Conservation (phyloP, 2,329 filamentous ascomycete genomes). For the Pseudogymnoascus destructans region DNA sequence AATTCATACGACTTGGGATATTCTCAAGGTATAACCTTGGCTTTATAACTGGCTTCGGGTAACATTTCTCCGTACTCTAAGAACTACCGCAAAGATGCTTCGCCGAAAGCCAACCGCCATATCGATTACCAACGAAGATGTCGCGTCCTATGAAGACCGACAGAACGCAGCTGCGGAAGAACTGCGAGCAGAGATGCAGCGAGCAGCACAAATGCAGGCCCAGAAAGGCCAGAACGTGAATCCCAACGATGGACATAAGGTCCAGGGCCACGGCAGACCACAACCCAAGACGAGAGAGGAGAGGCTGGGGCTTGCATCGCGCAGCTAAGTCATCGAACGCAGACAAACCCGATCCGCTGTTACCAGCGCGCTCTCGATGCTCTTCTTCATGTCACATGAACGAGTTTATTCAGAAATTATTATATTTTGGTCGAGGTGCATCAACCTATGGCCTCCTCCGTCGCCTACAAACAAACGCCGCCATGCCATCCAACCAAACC, state of each 20-base stretch:
- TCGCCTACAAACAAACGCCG: slow-evolving; percentile 4
- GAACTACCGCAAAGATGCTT: slow-evolving; percentile 37
- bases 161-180: slow-evolving; percentile 33
- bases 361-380: background rate
- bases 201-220: slow-evolving; percentile 17
- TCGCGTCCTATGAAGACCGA: slow-evolving; percentile 56
- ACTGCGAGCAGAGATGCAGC: slow-evolving; percentile 16
- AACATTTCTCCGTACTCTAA: background rate
- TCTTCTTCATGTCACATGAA: slow-evolving; percentile 32
- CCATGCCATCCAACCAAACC: slow-evolving; percentile 7
- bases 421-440: background rate
- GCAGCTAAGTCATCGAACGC: slow-evolving; percentile 12
- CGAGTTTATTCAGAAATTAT: slow-evolving; percentile 31
- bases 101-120: slow-evolving; percentile 56
- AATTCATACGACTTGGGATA: background rate
- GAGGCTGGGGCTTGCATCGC: slow-evolving; percentile 25
- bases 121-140: slow-evolving; percentile 54
- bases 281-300: slow-evolving; percentile 27
- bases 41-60: background rate
- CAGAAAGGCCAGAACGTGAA: slow-evolving; percentile 16
- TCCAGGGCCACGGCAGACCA: slow-evolving; percentile 16
- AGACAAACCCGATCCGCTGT: background rate
- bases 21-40: background rate
- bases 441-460: background rate
- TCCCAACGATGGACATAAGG: slow-evolving; percentile 18